These are phyloP conservation scores for Rubus idaeus DNA, from an alignment of 306 rosid genomes.

Conservation along the genomic window DNA sequence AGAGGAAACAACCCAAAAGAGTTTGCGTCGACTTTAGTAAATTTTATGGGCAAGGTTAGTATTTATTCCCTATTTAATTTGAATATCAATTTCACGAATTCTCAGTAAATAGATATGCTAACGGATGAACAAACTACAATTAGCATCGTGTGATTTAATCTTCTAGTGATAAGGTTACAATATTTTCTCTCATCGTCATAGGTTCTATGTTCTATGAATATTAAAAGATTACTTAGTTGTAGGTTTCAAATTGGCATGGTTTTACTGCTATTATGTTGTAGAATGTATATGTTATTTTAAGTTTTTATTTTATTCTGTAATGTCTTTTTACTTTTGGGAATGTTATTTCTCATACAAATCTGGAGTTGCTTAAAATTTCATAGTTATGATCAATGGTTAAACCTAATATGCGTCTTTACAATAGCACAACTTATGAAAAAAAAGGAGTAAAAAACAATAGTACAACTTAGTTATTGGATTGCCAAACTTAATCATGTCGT, in stretches of 20 bases:
- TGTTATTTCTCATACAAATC: not conserved
- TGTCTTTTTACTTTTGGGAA: not conserved
- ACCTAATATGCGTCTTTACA: not conserved
- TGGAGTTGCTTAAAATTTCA: not conserved
- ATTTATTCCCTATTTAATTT: constrained; percentile 6
- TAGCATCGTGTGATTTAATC: not conserved
- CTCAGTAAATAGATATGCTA: constrained; percentile 15
- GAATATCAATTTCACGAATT: constrained; percentile 8
- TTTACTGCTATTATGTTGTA: not conserved
- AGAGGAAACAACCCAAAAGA: constrained; percentile 78
- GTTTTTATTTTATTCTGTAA: not conserved
- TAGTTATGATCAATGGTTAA: not conserved
- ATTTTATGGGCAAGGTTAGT: constrained; percentile 86
- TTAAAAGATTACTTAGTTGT: not conserved
- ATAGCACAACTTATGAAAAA: not conserved
- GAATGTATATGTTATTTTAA: not conserved
- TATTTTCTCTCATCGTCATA: not conserved
- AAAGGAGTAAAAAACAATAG: not conserved
- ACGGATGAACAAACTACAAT: not conserved
- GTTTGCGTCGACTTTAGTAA: constrained; percentile 75
- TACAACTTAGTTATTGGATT: not conserved
- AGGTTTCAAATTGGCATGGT: not conserved
- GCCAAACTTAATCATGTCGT: not conserved
- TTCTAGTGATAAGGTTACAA: not conserved
- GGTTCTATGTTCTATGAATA: not conserved